phyloP scores from a whole-genome alignment of 176 grass and related monocot species.

The Aechmea fasciata region DNA sequence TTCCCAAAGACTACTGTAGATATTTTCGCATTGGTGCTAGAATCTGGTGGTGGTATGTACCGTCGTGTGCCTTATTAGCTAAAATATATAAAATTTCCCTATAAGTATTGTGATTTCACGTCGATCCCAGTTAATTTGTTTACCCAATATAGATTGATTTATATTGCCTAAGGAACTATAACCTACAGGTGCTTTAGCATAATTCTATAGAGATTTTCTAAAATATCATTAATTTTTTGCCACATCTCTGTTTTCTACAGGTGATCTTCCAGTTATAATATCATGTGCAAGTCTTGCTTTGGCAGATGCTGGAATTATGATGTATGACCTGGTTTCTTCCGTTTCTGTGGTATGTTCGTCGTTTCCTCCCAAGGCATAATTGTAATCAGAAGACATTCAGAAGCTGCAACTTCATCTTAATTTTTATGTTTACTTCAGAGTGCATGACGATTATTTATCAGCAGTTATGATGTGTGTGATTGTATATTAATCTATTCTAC shows the following conservation, averaged over 20 bases:
- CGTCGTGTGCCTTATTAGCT: neutral
- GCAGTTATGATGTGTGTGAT: no score
- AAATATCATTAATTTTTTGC: neutral
- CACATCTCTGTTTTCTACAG: conserved; percentile 28
- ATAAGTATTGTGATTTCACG: neutral
- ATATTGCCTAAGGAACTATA: no score
- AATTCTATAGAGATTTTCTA: neutral
- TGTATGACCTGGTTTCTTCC: conserved; percentile 88
- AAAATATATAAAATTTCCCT: no score
- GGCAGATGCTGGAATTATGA: conserved; percentile 94
- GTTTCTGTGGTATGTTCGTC: conserved; percentile 68
- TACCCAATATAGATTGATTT: no score
- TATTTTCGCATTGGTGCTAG: conserved; percentile 93
- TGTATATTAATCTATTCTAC: neutral
- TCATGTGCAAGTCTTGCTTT: conserved; percentile 90
- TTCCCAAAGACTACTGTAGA: conserved; percentile 98
- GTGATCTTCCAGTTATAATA: conserved; percentile 85
- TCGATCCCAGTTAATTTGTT: no score
- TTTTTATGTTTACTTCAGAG: neutral
- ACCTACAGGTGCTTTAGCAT: no score
- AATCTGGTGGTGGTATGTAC: conserved; percentile 91
- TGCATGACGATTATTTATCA: neutral
- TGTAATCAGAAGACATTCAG: neutral
- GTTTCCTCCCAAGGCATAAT: conserved; percentile 3
- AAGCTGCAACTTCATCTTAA: neutral